These are phyloP conservation scores for Naganishia kalamii DNA, from an alignment of 768 basidiomycete species.

Conservation along the genomic window DNA sequence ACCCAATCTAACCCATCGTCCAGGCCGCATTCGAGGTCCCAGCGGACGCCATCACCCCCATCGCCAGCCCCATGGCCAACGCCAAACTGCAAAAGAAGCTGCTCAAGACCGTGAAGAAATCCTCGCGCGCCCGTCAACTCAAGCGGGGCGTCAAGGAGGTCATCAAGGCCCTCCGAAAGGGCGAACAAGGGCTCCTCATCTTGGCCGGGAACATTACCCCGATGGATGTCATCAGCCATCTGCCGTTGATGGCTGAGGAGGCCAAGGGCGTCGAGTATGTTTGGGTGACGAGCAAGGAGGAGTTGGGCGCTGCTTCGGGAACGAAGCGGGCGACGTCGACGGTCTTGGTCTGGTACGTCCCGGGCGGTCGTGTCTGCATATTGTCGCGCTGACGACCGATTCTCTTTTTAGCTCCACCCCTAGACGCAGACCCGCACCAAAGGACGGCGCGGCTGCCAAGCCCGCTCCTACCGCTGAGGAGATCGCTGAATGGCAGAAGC, in stretches of 20 bases:
- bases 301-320: slow-evolving; percentile 87
- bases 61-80: slow-evolving; percentile 86
- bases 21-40: slow-evolving; percentile 7
- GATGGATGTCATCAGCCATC: slow-evolving; percentile 94
- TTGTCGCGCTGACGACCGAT: neutral
- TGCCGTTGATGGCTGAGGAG: slow-evolving; percentile 91
- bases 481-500: slow-evolving; percentile 70
- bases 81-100: slow-evolving; percentile 91
- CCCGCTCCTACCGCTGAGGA: slow-evolving; percentile 49
- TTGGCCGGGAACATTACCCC: slow-evolving; percentile 97
- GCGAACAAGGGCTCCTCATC: slow-evolving; percentile 88
- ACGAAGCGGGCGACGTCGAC: slow-evolving; percentile 98
- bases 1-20: neutral
- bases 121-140: slow-evolving; percentile 88
- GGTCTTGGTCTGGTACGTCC: slow-evolving; percentile 66
- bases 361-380: neutral
- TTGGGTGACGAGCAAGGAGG: slow-evolving; percentile 57
- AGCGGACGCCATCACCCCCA: slow-evolving; percentile 60
- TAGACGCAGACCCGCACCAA: slow-evolving; percentile 33
- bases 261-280: slow-evolving; percentile 52
- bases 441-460: slow-evolving; percentile 37
- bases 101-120: slow-evolving; percentile 90
- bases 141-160: slow-evolving; percentile 99
- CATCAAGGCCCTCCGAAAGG: slow-evolving; percentile 93
- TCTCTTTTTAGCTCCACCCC: slow-evolving; percentile 27